These are phyloP conservation scores for Fusarium austroafricanum DNA, from an alignment of 2,329 filamentous ascomycete species.

Conservation along the genomic window DNA sequence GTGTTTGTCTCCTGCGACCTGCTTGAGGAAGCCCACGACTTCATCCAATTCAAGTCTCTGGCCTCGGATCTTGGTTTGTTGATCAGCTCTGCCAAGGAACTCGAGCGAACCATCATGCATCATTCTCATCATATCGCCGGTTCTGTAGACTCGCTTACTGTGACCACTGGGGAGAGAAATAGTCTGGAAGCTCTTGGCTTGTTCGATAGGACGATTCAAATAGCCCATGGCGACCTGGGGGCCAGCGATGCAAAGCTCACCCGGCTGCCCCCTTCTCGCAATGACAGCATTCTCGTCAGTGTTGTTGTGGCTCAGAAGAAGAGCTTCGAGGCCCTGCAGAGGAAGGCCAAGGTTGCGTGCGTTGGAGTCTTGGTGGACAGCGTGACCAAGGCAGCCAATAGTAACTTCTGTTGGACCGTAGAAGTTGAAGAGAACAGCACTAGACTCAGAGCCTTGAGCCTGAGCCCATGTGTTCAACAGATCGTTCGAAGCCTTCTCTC, in stretches of 20 bases:
- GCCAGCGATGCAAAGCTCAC: constrained; percentile 23
- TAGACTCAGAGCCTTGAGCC: fast-evolving
- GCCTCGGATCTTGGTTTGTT: constrained; percentile 30
- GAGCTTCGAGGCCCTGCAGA: constrained; percentile 1
- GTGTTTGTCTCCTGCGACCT: neutral
- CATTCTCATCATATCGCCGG: constrained; percentile 35
- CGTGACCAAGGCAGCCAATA: constrained; percentile 17
- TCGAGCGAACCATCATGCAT: constrained; percentile 23
- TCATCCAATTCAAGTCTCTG: constrained; percentile 26
- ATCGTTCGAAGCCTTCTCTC: constrained; percentile 25
- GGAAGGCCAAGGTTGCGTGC: constrained; percentile 28
- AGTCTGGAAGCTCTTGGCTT: constrained; percentile 17
- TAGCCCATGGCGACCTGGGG: constrained; percentile 27
- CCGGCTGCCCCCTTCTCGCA: constrained; percentile 7
- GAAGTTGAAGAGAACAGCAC: constrained; percentile 20
- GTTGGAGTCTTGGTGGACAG: constrained; percentile 16
- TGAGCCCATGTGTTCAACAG: constrained; percentile 12
- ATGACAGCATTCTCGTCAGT: fast-evolving
- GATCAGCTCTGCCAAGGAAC: constrained; percentile 19
- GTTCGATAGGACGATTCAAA: constrained; percentile 10
- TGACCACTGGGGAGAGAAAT: neutral
- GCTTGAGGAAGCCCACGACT: constrained; percentile 16
- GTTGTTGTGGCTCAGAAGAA: neutral
- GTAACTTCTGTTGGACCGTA: constrained; percentile 29
- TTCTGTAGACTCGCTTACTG: constrained; percentile 12